Base-by-base conservation (phyloP, 2,329 filamentous ascomycete genomes). In the Falciphora oryzae region DNA sequence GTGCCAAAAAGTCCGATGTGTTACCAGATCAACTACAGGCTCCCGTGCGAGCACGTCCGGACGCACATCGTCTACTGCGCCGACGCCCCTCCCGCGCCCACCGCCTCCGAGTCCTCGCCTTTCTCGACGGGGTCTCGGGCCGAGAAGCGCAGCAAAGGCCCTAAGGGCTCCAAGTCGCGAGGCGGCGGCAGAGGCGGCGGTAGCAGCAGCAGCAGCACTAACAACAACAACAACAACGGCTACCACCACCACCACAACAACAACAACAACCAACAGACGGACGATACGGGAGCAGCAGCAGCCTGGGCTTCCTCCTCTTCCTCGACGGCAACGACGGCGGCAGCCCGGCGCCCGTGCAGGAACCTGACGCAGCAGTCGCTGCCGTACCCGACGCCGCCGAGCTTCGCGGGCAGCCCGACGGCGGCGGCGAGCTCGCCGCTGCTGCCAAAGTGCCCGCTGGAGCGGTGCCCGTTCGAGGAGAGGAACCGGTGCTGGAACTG, bases 401-500 rank as follows among this genome's bases (percentile, higher is more conserved):
- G 78, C 67, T 79, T 78, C 69, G 75, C 75, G 16, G 67, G 67
- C 35, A 65, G 70, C 65, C 73, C 72, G n/a, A 64, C 69, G 32
- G 66, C 69, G 25, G 71, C 71, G 35, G 70, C 70, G 7, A 62
- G 68, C 22, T 74, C 71, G 28, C 69, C 71, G 31, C 71, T 75
- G 63, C 70, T 70, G 28, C 77, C 78, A 61, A 76, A 77, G 65
- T 84, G 81, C 67, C 79, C 80, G 59, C 71, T 83, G 65, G 68
- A 76, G 10, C 74, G 75, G 62, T 84, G 82, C 64, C 81, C 82
- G 10, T 84, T 81, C 68, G 80, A 83, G 72, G 73, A 74, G 61
- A 78, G 79, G 65, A 78, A 80, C 65, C 76, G 82, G 38, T 77
- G 72, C 67, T 85, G 82, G 82, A 82, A 82, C 72, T 84, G 82